A percentile compares a stretch with the other conserved stretches of the same genome.
phyloP scores from a whole-genome alignment of 1,139 yeast species.

The Diutina ranongensis region DNA sequence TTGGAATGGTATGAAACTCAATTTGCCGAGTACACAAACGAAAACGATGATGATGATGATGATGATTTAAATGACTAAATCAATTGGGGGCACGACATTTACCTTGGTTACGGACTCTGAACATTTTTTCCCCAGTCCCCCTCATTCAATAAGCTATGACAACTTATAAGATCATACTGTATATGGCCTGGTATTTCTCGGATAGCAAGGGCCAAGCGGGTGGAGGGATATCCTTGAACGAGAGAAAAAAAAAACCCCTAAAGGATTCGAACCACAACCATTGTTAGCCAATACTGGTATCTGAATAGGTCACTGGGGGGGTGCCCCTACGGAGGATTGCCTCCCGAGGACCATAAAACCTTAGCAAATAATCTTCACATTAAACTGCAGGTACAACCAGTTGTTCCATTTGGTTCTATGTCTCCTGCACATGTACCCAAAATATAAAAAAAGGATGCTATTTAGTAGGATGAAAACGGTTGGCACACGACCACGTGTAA shows the following conservation, averaged over 20 bases:
- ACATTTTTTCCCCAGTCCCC: no score
- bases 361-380: no score
- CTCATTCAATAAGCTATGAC: no score
- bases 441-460: no score
- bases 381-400: no score
- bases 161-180: no score
- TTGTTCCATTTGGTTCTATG: background rate
- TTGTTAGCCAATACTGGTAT: no score
- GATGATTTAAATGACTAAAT: background rate
- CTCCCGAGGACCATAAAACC: no score
- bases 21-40: background rate
- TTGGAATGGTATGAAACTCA: background rate
- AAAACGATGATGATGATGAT: background rate
- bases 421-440: background rate
- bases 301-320: no score
- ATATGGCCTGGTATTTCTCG: background rate
- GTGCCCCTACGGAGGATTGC: no score
- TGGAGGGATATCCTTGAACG: background rate
- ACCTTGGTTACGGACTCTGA: background rate
- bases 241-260: background rate
- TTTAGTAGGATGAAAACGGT: no score
- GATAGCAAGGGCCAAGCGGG: background rate
- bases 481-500: slow-evolving; percentile 1
- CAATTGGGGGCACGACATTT: background rate
- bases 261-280: no score